phyloP scores from a whole-genome alignment of 116 monocot genomes.

The Dioscorea cayenensis region DNA sequence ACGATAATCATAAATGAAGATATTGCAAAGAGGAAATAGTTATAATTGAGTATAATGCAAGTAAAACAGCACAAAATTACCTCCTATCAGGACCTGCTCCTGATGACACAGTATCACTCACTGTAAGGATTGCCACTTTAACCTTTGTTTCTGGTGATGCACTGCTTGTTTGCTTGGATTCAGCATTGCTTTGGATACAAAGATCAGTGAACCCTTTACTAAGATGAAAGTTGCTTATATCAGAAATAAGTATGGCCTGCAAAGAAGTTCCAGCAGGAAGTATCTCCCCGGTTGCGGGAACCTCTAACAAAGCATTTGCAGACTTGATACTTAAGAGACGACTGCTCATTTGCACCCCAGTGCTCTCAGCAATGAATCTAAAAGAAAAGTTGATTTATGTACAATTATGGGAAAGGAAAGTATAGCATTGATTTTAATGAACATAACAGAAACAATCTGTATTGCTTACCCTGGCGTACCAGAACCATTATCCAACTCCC shows the following conservation, averaged over 20 bases:
- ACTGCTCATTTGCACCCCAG: conserved; percentile 81
- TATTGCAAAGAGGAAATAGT: background rate
- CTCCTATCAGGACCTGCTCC: conserved; percentile 93
- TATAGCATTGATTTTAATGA: background rate
- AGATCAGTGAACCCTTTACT: conserved; percentile 4
- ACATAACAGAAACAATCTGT: background rate
- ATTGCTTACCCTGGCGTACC: conserved; percentile 62
- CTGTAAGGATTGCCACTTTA: conserved; percentile 93
- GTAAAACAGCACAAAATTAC: conserved; percentile 22
- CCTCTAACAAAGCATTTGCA: conserved; percentile 81
- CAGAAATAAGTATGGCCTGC: conserved; percentile 76
- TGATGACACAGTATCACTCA: conserved; percentile 88
- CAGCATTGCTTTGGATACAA: conserved; percentile 7
- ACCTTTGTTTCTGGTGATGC: conserved; percentile 20
- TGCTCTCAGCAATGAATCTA: conserved; percentile 92
- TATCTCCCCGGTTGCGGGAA: conserved; percentile 50
- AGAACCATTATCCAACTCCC: conserved; percentile 61
- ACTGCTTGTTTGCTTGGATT: background rate
- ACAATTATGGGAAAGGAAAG: background rate
- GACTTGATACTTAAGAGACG: conserved; percentile 90
- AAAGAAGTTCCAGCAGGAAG: conserved; percentile 62
- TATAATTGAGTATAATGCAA: background rate
- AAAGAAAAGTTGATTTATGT: background rate
- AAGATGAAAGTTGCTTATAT: conserved; percentile 39
- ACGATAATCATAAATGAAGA: background rate